These are phyloP conservation scores for Boletus vermiculosoides DNA, from an alignment of 768 basidiomycete species.

Conservation along the genomic window DNA sequence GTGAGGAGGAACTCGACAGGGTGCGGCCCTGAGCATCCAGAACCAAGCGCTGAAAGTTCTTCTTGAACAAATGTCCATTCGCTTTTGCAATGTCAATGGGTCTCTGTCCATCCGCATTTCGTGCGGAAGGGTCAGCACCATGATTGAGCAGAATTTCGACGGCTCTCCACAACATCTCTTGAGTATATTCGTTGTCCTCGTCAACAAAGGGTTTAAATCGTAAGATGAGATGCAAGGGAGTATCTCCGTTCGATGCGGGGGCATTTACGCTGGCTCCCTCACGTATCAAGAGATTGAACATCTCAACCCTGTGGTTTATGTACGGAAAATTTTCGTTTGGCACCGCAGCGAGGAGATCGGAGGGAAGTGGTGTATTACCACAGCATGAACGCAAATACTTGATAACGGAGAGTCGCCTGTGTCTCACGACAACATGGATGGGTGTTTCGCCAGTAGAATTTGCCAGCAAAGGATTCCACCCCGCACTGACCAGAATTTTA, in stretches of 20 bases:
- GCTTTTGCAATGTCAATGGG: not conserved
- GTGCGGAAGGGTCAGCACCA: not conserved
- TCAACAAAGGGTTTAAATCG: not conserved
- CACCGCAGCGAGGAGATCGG: not conserved
- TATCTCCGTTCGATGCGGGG: not conserved
- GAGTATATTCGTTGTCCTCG: not conserved
- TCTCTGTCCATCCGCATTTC: not conserved
- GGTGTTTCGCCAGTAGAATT: not conserved
- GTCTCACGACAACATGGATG: not conserved
- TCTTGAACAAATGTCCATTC: not conserved
- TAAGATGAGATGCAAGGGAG: not conserved
- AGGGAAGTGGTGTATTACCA: not conserved
- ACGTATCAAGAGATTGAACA: not conserved
- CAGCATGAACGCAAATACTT: not conserved
- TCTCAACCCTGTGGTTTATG: fast-evolving
- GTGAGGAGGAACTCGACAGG: not conserved
- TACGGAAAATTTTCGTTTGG: too few species aligned
- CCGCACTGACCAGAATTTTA: not conserved
- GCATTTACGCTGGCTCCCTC: not conserved
- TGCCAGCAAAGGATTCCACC: not conserved
- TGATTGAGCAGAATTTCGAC: not conserved
- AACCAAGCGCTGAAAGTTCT: not conserved
- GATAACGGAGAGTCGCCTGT: not conserved
- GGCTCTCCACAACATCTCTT: not conserved
- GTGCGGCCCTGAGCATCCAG: not conserved